Evolutionary conservation across 257 asterid genomes (phyloP).

Genomic region (Fraxinus anomala): DNA sequence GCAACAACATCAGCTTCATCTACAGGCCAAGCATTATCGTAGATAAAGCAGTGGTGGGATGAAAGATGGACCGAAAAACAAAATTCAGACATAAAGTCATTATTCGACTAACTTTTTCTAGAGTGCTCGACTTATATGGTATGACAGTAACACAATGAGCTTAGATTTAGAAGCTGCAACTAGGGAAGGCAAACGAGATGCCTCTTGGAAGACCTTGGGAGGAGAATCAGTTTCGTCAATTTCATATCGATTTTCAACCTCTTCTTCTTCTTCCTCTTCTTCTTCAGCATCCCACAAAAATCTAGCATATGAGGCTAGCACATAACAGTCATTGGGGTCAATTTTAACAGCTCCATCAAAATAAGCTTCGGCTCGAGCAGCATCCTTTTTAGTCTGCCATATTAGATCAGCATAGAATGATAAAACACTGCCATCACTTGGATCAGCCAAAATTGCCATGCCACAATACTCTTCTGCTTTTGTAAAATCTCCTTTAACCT

Average conservation of each 20-base stretch:
- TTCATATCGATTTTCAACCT: slow-evolving; percentile 29
- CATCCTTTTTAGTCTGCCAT: slow-evolving; percentile 74
- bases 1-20: background rate
- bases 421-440: slow-evolving; percentile 66
- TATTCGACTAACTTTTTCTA: slow-evolving; percentile 6
- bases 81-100: slow-evolving; percentile 22
- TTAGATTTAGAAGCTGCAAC: slow-evolving; percentile 61
- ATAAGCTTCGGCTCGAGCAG: slow-evolving; percentile 65
- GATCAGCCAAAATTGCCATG: slow-evolving; percentile 71
- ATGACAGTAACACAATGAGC: background rate
- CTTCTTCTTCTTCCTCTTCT: slow-evolving; percentile 34
- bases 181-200: slow-evolving; percentile 48
- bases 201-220: slow-evolving; percentile 33
- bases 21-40: background rate
- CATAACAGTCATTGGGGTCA: slow-evolving; percentile 74
- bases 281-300: slow-evolving; percentile 85
- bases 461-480: slow-evolving; percentile 88
- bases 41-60: background rate
- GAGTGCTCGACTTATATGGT: slow-evolving; percentile 24
- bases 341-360: slow-evolving; percentile 79
- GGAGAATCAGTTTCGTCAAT: slow-evolving; percentile 29
- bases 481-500: slow-evolving; percentile 68
- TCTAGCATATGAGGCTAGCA: slow-evolving; percentile 84
- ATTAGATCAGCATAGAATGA: slow-evolving; percentile 85
- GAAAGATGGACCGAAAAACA: slow-evolving; percentile 25